Evolutionary conservation across 2,329 filamentous ascomycete genomes (phyloP), one percentile per base, ranked within the genome.

Genomic region (Didymella lethalis): DNA sequence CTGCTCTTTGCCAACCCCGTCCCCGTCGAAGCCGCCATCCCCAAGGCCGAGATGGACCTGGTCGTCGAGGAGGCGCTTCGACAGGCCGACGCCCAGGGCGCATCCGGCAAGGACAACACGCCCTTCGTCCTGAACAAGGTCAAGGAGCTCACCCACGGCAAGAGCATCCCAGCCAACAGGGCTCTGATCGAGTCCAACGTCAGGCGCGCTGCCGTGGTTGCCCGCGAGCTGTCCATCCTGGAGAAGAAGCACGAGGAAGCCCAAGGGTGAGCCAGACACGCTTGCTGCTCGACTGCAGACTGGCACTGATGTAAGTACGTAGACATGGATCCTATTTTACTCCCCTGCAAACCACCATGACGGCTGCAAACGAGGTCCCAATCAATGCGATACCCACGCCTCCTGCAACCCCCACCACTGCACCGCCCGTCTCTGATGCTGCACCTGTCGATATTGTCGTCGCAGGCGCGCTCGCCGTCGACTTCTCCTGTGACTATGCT

Each of bases 1-100:
- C 79, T 97, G 54, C 81, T 93, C 57, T 93, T 99, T 72, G 93
- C 93, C 55, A 98, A 96, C 73, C 94, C 93, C 0, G 90, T 97
- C 34, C 90, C 93, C 0, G 80, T 85, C 52, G 82, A 90, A 58
- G 81, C 84, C 67, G 89, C 86, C 16, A 89, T 97, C 48, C 85
- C 90, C 0, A 87, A 88, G 57, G 76, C 80, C 3, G 72, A 76
- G 20, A 77, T 80, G 65, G 69, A 79, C 38, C 32, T 71, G 1
- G 67, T 80, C 25, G 78, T 82, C 41, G 71, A 74, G 20, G 75
- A 80, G 49, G 75, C 78, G 41, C 69, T 81, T 23, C 62, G 67
- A 29, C 71, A 78, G 64, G 73, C 75, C 5, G 60, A 78, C 48
- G 68, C 71, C 4, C 66, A 70, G 23, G 75, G 76, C 10, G 86